Percentiles rank a stretch among this genome's conserved stretches.
phyloP scores from a whole-genome alignment of 2,329 filamentous ascomycete genomes.

The Periconia sp. region DNA sequence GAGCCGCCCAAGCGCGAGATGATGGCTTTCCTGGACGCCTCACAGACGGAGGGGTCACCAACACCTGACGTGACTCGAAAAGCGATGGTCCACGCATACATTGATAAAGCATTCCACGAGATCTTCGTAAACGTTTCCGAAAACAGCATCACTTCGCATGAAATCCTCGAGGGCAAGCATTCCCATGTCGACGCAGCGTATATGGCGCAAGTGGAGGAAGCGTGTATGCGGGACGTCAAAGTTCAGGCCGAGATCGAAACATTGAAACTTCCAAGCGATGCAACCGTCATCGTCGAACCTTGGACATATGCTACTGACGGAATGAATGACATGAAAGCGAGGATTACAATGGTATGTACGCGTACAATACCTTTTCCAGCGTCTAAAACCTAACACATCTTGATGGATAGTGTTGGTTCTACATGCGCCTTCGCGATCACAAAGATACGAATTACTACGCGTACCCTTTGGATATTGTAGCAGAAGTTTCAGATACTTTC shows the following conservation, averaged over 20 bases:
- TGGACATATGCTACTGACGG: slow-evolving; percentile 61
- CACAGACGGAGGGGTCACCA: slow-evolving; percentile 38
- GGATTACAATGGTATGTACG: slow-evolving; percentile 53
- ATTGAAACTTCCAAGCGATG: slow-evolving; percentile 49
- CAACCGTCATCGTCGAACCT: slow-evolving; percentile 53
- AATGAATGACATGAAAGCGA: slow-evolving; percentile 52
- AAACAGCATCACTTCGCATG: slow-evolving; percentile 21
- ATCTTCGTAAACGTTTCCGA: slow-evolving; percentile 31
- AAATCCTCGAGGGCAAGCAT: slow-evolving; percentile 47
- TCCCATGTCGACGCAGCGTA: slow-evolving; percentile 53
- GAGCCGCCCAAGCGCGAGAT: slow-evolving; percentile 56
- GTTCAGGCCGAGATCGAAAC: slow-evolving; percentile 49
- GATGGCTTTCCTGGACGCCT: slow-evolving; percentile 48
- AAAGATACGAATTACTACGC: slow-evolving; percentile 60
- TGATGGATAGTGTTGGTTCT: slow-evolving; percentile 43
- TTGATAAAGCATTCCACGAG: slow-evolving; percentile 38
- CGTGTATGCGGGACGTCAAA: slow-evolving; percentile 47
- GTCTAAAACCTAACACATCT: background rate
- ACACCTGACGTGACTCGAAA: slow-evolving; percentile 34
- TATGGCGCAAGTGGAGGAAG: slow-evolving; percentile 52
- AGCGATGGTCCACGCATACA: slow-evolving; percentile 45
- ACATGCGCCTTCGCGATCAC: slow-evolving; percentile 42
- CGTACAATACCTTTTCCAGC: background rate
- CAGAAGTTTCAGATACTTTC: slow-evolving; percentile 55
- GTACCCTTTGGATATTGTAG: slow-evolving; percentile 57